Evolutionary conservation across 345 rosid species (phyloP).

Genomic region (Balakata baccata): DNA sequence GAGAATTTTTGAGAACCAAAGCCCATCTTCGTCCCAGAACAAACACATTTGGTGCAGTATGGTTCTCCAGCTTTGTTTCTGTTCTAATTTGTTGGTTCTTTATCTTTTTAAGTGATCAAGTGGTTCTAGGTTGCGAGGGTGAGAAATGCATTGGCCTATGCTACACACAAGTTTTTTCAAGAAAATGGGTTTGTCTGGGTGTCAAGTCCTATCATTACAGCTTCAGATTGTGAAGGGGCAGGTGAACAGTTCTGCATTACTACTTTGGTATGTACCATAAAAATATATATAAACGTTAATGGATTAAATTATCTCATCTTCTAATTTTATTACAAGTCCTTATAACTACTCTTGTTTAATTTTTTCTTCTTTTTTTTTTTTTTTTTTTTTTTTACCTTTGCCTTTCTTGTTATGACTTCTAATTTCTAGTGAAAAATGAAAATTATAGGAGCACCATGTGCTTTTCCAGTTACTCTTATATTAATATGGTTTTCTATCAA

Average conservation of each 20-base stretch:
- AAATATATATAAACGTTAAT: background rate
- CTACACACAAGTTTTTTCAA: constrained; percentile 92
- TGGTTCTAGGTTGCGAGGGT: constrained; percentile 79
- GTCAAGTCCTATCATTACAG: constrained; percentile 92
- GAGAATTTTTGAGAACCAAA: constrained; percentile 89
- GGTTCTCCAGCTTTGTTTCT: constrained; percentile 23
- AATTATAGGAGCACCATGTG: background rate
- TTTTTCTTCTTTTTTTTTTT: background rate
- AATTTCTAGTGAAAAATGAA: background rate
- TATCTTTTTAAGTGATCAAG: constrained; percentile 18
- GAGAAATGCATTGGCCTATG: constrained; percentile 89
- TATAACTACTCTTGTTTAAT: background rate
- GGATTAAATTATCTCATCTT: background rate
- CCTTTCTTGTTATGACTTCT: constrained; percentile 1
- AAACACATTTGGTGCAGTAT: constrained; percentile 90
- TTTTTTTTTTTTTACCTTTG: background rate
- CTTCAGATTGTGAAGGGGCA: constrained; percentile 98
- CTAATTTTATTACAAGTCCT: background rate
- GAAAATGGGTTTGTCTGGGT: constrained; percentile 96
- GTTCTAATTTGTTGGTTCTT: background rate
- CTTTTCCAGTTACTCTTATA: background rate
- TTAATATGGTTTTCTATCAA: background rate
- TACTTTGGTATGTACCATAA: constrained; percentile 66
- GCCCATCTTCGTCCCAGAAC: constrained; percentile 98
- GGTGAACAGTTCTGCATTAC: constrained; percentile 99